These are phyloP conservation scores for Metschnikowia amazonensis DNA, from an alignment of 805 yeast genomes.

Conservation along the genomic window DNA sequence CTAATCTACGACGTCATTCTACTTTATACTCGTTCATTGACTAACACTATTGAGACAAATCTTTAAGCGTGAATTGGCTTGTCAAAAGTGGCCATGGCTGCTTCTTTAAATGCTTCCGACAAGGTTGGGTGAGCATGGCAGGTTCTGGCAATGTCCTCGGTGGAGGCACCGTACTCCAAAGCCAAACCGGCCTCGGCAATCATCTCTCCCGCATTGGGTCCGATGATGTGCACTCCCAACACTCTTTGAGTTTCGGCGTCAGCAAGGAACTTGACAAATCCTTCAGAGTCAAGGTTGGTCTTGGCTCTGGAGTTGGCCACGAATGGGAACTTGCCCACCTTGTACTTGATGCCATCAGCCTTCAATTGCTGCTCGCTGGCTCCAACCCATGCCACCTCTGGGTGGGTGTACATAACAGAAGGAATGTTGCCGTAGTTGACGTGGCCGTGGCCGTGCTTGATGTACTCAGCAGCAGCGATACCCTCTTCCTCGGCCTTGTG, in stretches of 20 bases:
- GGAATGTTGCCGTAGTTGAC: slow-evolving; percentile 98
- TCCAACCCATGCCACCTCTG: slow-evolving; percentile 99
- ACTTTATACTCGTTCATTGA: no score
- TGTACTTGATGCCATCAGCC: slow-evolving; percentile 86
- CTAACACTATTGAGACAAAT: no score
- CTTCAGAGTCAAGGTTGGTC: slow-evolving; percentile 95
- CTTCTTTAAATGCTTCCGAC: slow-evolving; percentile 97
- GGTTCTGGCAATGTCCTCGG: slow-evolving; percentile 95
- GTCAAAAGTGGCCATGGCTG: slow-evolving; percentile 86
- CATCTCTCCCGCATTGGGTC: slow-evolving; percentile 99
- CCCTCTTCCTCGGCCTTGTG: slow-evolving; percentile 99
- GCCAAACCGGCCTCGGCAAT: slow-evolving; percentile 98
- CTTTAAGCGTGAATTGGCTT: slow-evolving; percentile 69
- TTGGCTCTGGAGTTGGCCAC: slow-evolving; percentile 99
- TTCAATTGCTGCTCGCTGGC: slow-evolving; percentile 92
- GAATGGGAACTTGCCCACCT: slow-evolving; percentile 97
- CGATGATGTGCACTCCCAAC: slow-evolving; percentile 94
- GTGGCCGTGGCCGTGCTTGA: slow-evolving; percentile 93
- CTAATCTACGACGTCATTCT: no score
- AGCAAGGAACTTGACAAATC: slow-evolving; percentile 91
- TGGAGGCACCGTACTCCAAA: slow-evolving; percentile 96
- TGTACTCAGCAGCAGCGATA: slow-evolving; percentile 94
- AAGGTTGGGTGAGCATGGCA: slow-evolving; percentile 99
- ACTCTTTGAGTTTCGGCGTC: slow-evolving; percentile 97
- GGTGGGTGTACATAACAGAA: slow-evolving; percentile 98